Conservation (phyloP, 345 rosid species). For the Adansonia digitata region DNA sequence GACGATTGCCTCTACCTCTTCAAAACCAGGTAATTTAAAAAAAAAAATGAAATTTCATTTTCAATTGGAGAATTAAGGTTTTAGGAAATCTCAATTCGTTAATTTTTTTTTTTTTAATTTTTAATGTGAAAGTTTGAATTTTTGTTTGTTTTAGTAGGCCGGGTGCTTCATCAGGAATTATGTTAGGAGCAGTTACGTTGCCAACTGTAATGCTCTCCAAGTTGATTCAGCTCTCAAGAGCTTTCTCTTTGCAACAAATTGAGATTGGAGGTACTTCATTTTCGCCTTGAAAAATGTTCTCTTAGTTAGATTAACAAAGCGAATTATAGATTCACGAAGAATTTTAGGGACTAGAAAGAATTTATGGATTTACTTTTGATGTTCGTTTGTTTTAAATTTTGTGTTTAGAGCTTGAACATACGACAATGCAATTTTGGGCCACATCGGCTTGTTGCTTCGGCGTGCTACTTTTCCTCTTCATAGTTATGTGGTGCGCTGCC, state of each 20-base stretch:
- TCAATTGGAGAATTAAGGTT: not conserved
- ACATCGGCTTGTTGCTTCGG: slow-evolving; percentile 57
- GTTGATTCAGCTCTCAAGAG: slow-evolving; percentile 72
- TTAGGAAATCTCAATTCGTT: not conserved
- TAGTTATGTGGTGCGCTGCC: slow-evolving; percentile 28
- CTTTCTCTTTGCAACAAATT: slow-evolving; percentile 40
- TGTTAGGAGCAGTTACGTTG: slow-evolving; percentile 76
- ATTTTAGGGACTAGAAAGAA: not conserved
- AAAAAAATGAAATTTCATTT: not conserved
- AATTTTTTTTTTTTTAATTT: not conserved
- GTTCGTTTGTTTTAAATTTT: not conserved
- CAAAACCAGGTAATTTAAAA: slow-evolving; percentile 43
- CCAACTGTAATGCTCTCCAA: slow-evolving; percentile 73
- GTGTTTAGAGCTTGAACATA: slow-evolving; percentile 51
- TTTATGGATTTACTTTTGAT: not conserved
- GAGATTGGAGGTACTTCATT: slow-evolving; percentile 43
- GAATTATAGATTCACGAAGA: not conserved
- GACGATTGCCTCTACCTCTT: slow-evolving; percentile 43
- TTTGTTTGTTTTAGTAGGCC: slow-evolving; percentile 39
- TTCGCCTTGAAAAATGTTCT: not conserved
- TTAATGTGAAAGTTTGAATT: not conserved
- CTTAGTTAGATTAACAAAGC: not conserved
- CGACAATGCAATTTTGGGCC: slow-evolving; percentile 80
- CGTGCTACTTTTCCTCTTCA: slow-evolving; percentile 57
- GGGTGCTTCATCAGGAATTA: slow-evolving; percentile 86